phyloP scores from a whole-genome alignment of 1,284 basidiomycete species.

The Apiotrichum gamsii region DNA sequence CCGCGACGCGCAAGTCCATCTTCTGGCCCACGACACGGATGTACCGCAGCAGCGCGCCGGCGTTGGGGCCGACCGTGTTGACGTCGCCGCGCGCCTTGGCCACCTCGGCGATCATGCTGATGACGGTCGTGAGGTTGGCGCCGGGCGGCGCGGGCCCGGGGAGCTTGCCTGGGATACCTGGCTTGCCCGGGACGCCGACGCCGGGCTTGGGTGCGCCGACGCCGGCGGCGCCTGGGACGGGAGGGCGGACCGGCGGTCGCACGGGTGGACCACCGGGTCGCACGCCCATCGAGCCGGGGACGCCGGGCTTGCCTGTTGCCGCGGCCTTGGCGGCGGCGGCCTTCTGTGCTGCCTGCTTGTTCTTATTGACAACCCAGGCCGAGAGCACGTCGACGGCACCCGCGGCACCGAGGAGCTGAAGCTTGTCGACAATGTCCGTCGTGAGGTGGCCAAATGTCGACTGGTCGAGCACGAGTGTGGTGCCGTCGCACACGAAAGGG shows the following conservation, averaged over 20 bases:
- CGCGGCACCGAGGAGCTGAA: slow-evolving; percentile 34
- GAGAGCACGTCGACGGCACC: slow-evolving; percentile 41
- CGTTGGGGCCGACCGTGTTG: slow-evolving; percentile 42
- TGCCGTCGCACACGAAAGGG: slow-evolving; percentile 42
- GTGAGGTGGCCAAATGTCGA: slow-evolving; percentile 40
- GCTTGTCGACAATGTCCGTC: slow-evolving; percentile 38
- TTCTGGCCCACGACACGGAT: slow-evolving; percentile 42
- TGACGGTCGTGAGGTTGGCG: slow-evolving; percentile 40
- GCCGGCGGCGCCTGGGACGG: neutral
- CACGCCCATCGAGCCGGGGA: neutral
- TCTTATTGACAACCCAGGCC: slow-evolving; percentile 44
- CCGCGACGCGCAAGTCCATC: slow-evolving; percentile 39
- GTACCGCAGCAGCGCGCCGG: slow-evolving; percentile 36
- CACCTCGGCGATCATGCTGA: slow-evolving; percentile 43
- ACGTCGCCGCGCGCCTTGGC: slow-evolving; percentile 43
- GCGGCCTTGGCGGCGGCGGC: slow-evolving; percentile 20
- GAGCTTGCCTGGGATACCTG: slow-evolving; percentile 7
- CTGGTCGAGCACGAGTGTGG: slow-evolving; percentile 38
- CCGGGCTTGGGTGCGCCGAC: neutral
- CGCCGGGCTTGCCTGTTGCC: slow-evolving; percentile 3
- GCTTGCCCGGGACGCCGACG: neutral
- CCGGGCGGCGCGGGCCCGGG: slow-evolving; percentile 40
- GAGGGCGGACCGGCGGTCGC: neutral
- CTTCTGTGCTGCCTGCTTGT: slow-evolving; percentile 32
- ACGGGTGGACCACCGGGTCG: slow-evolving; percentile 2